These are phyloP conservation scores for Echria macrotheca DNA, from an alignment of 495 filamentous ascomycete genomes.

Conservation along the genomic window DNA sequence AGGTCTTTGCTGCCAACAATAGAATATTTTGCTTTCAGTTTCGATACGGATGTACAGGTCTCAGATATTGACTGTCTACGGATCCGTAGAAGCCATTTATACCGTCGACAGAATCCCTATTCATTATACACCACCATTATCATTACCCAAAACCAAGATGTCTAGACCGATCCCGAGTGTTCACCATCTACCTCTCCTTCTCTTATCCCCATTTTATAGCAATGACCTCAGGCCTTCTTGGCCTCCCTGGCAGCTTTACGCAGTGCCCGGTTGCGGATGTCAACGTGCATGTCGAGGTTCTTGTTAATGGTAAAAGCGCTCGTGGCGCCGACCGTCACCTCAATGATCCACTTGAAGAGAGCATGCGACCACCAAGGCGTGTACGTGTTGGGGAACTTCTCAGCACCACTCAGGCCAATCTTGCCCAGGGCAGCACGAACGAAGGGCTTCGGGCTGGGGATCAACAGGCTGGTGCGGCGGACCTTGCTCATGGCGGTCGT, in stretches of 20 bases:
- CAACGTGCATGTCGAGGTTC: conserved; percentile 78
- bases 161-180: too few relatives aligned
- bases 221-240: conserved; percentile 49
- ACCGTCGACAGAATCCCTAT: neutral
- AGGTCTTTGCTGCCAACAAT: too few relatives aligned
- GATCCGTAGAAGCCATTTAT: too few relatives aligned
- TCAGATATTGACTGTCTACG: too few relatives aligned
- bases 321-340: conserved; percentile 62
- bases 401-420: conserved; percentile 73
- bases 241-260: conserved; percentile 81
- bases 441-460: conserved; percentile 78
- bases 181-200: neutral
- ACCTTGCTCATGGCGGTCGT: conserved; percentile 96
- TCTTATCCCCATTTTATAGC: neutral
- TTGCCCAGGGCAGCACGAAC: conserved; percentile 73
- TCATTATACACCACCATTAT: neutral
- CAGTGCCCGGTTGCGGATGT: conserved; percentile 81
- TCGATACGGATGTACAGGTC: too few relatives aligned
- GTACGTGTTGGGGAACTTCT: conserved; percentile 69
- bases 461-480: conserved; percentile 63
- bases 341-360: conserved; percentile 77
- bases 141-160: too few relatives aligned
- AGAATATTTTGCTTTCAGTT: too few relatives aligned
- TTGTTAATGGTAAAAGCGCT: conserved; percentile 54
- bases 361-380: conserved; percentile 93